Base-by-base conservation (phyloP, 257 asterid species). In the Marsdenia floribunda region DNA sequence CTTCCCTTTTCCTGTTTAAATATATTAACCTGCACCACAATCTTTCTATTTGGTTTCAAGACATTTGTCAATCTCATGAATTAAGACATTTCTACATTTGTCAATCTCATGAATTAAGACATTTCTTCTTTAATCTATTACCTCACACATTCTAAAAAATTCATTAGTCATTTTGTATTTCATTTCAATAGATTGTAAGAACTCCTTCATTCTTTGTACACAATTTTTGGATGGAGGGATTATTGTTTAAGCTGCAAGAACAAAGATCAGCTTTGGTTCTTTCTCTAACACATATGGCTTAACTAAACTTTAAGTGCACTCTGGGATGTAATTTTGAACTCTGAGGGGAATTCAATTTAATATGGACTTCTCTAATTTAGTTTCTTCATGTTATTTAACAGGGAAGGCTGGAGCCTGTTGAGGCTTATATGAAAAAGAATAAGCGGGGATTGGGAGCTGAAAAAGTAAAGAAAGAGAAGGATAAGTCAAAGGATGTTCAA, bases 391-490 rank as follows among this genome's bases (percentile, higher is more conserved):
- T 49, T 80, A 73, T 47, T 63, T 79, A 75, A 77, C 93, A 93
- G 98, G 98, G 97, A 76, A 86, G 96, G 79, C 81, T 93, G 86
- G 98, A 93, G 85, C 97, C 97, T 26, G 80, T 93, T 69, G 83
- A 88, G 83, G 84, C 92, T 49, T 69, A 81, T 63, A 38, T 85
- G 52, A 93, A 90, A 89, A 93, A 83, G 78, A 90, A 91, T 60
- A 93, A 90, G 83, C 87, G 90, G 76, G 98, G 97, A 24, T 52
- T 93, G 80, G 98, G 97, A 82, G 97, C 97, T 12, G 95, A 89
- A n/a, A 87, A 82, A 79, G 83, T 81, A 70, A 86, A 85, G 73
- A 83, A 81, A 78, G 79, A 26, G 57, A 78, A 63, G 49, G 80
- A 81, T 70, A 78, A 82, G 71, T 65, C 44, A 11, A 58, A 71